phyloP scores from a whole-genome alignment of 2,329 filamentous ascomycete genomes.

The Pseudogymnoascus sp. region DNA sequence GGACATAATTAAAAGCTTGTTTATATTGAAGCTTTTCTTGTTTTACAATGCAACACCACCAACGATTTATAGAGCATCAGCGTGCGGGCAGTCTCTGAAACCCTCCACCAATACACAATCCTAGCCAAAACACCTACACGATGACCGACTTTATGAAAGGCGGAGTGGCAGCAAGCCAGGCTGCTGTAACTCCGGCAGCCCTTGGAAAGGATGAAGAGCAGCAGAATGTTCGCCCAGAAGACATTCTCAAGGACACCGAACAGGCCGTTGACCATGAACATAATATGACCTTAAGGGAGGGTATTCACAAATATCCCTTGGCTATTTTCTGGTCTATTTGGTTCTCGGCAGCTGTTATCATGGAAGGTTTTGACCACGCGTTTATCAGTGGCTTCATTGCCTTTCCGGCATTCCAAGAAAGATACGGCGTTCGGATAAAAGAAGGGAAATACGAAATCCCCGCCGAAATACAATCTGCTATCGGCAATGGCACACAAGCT shows the following conservation, averaged over 20 bases:
- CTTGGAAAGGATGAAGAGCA: neutral
- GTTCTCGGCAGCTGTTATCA: constrained; percentile 29
- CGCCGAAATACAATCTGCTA: constrained; percentile 29
- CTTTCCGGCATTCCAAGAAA: constrained; percentile 17
- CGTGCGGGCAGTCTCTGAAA: neutral
- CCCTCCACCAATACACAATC: neutral
- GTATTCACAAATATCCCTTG: neutral
- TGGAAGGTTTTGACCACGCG: constrained; percentile 32
- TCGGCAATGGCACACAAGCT: constrained; percentile 19
- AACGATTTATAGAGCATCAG: neutral
- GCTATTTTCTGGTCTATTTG: constrained; percentile 26
- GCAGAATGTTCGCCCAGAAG: neutral
- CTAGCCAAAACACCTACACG: neutral
- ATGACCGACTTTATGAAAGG: neutral
- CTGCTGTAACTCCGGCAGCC: neutral
- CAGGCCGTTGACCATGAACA: constrained; percentile 11
- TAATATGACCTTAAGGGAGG: neutral
- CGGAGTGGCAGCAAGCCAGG: neutral
- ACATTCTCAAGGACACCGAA: constrained; percentile 16
- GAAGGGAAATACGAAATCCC: constrained; percentile 22
- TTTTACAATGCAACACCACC: neutral
- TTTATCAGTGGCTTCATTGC: constrained; percentile 29
- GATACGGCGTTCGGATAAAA: constrained; percentile 14
- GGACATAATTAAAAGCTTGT: neutral
- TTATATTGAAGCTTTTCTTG: neutral